Evolutionary conservation across 192 early-diverging fungal species (phyloP), one percentile per base, ranked within the genome.

Genomic region (Gaertneriomyces sp.): DNA sequence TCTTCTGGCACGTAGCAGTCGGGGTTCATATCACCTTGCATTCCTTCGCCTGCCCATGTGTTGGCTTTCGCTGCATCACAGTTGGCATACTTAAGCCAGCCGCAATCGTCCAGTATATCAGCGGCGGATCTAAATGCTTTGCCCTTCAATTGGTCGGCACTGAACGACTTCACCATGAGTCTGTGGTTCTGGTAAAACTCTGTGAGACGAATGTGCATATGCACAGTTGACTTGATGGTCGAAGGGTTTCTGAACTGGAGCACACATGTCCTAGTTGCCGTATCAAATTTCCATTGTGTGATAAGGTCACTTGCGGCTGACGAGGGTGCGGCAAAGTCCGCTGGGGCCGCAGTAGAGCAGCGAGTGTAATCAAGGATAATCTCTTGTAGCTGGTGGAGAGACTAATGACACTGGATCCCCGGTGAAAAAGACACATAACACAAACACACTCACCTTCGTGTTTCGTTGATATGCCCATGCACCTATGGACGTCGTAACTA

Each of bases 141-240:
- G 61, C 56, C 63, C 9, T 59, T 59, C 4, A 99, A 84, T 73
- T 99, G 96, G 58, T 88, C 83, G 43, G 85, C 75, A 69, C 90
- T 87, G 64, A 91, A 85, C 73, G 88, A 90, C 68, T 93, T 92
- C 33, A 96, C 92, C 69, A 98, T 98, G 53, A 88, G 86, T 45
- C 97, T 86, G 67, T 99, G 94, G 79, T 99, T 99, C 74, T 99
- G 97, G 74, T 96, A 98, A 74, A 98, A 98, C 76, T 96, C 95
- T 42, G 93, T 94, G 58, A 99, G 85, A 58, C 91, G 81, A 68
- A 95, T 93, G 78, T 98, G 98, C 54, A 99, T 62, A 68, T 86
- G 98, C 61, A 98, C 89, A 5, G 90, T 90, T 4, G 87, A 65
- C 42, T 80, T 81, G 72, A 98, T 70, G 39, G 78, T 70, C 52